Evolutionary conservation across 768 basidiomycete species (phyloP), one percentile per base, ranked within the genome.

Genomic region (Termitomyces sp.): DNA sequence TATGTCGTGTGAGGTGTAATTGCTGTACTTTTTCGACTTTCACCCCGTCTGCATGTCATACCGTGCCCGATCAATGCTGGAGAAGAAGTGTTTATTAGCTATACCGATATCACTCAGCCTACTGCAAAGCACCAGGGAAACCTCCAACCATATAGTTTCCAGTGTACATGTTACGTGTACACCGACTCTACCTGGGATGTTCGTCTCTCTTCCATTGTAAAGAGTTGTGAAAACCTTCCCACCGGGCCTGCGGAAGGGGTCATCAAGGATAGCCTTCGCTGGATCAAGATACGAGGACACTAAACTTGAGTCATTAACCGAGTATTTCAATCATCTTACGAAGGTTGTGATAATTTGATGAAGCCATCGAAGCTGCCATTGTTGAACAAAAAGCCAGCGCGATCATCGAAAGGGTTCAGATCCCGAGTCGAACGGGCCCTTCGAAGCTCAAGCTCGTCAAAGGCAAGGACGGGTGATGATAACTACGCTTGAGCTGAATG

Each of bases 11-110:
- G n/a, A n/a, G n/a, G n/a, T n/a, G n/a, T n/a, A n/a, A n/a, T n/a
- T n/a, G n/a, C n/a, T n/a, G 2, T 30, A 32, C 43, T 8, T 12
- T 14, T 58, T 58, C 16, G 40, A 51, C 30, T 58, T 24, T 52
- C 57, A 4, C 16, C 20, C n/a, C 39, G 39, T 4, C 39, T 40
- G 8, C 39, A 40, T 5, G 39, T n/a, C 8, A 20, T 40, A 40
- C 57, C n/a, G n/a, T n/a, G 57, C 16, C 30, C 43, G n/a, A 58
- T 58, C 24, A 47, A 58, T 26, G 33, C 32, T 6, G 51, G 42
- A 34, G 57, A 58, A 45, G 57, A 58, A 33, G 27, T 57, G 9
- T 33, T 26, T 20, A 16, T 57, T 10, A 24, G 3, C 22, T 57
- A 57, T 20, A 33, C 26, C 33, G 18, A 13, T 2, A 32, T 10